Evolutionary conservation across 2,329 filamentous ascomycete species (phyloP).

Genomic region (Leptosphaerulina australis): DNA sequence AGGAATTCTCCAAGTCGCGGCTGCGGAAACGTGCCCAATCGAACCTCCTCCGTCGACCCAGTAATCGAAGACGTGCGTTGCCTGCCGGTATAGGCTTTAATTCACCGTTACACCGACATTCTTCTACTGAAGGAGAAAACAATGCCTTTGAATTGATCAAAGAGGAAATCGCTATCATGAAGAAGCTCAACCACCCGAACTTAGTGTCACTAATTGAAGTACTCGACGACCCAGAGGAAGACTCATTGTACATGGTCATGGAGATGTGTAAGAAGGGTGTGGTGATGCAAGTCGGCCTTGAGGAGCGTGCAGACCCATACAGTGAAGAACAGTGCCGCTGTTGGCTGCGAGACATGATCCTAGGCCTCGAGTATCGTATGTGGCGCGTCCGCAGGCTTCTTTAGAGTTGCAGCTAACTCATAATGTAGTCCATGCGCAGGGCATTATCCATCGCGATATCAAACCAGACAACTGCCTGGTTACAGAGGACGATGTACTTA

Average conservation of each 20-base stretch:
- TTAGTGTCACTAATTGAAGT: constrained; percentile 94
- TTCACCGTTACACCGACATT: constrained; percentile 67
- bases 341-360: constrained; percentile 93
- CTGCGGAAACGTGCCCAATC: constrained; percentile 90
- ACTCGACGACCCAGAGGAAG: constrained; percentile 90
- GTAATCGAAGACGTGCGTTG: constrained; percentile 59
- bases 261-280: constrained; percentile 99
- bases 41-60: constrained; percentile 74
- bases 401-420: constrained; percentile 23
- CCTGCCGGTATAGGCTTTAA: constrained; percentile 63
- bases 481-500: constrained; percentile 89
- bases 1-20: constrained; percentile 94
- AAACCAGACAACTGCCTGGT: constrained; percentile 96
- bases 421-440: constrained; percentile 80
- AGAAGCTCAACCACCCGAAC: constrained; percentile 94
- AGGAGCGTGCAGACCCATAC: constrained; percentile 81
- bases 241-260: constrained; percentile 97
- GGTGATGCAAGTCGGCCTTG: constrained; percentile 93
- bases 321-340: constrained; percentile 79
- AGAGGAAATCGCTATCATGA: constrained; percentile 98
- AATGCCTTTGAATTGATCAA: constrained; percentile 85
- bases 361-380: constrained; percentile 91
- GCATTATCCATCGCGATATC: constrained; percentile 94
- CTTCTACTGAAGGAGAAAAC: constrained; percentile 63
- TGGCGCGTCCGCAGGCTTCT: constrained; percentile 27